Evolutionary conservation across 306 rosid genomes (phyloP), one percentile per base, ranked within the genome.

Genomic region (Pyrus communis): DNA sequence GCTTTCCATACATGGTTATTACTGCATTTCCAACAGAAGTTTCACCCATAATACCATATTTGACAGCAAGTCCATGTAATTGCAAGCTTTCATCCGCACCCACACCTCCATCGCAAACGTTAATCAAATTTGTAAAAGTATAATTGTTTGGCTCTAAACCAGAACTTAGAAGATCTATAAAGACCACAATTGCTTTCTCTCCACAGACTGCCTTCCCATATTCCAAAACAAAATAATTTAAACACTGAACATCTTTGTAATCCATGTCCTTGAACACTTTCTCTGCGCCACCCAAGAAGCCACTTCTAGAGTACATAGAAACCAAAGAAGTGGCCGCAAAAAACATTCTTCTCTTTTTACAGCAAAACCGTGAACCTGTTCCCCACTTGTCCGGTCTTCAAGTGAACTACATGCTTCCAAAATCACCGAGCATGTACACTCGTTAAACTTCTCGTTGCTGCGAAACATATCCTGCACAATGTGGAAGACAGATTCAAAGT

Each of bases 221-320:
- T 77, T 85, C 86, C 71, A 85, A 78, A 58, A 85, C 82, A 88
- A 85, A 83, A 85, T 71, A 83, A 83, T 85, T 88, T 43, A 85
- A 72, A 82, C 85, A 85, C 84, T 72, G 86, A 22, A 74, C 77
- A 85, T 88, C 91, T 69, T 79, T 77, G 73, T 25, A 67, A 55
- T 68, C 67, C 30, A 77, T 52, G 49, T 66, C 71, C 52, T 15
- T 28, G 49, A 88, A 88, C 81, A 88, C 81, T 69, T 79, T 88
- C 46, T 85, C 86, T 3, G 88, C 89, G 11, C 12, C 45, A 25
- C 74, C 77, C 84, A 88, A 79, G 58, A 28, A 67, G 40, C 80
- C 83, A 42, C 89, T 69, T 81, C 43, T 83, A 58, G 79, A 83
- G 79, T 85, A 85, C 89, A 85, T 81, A 64, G 81, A 88, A 70